Evolutionary conservation across 257 asterid species (phyloP).

Genomic region (Coffea canephora): DNA sequence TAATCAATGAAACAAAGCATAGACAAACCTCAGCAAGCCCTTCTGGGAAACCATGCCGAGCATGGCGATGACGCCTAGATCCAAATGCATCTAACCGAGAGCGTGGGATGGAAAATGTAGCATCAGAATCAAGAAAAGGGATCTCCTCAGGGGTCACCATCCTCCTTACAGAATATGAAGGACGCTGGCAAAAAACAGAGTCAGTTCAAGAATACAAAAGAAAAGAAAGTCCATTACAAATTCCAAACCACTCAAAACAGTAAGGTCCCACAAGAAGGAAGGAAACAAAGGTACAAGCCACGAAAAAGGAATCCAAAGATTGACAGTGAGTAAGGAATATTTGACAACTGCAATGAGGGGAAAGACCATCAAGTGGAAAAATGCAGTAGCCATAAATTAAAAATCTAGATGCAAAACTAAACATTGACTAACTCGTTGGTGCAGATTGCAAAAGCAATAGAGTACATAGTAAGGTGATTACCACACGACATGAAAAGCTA

Average conservation of each 20-base stretch:
- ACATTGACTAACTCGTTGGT: background rate
- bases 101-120: conserved; percentile 26
- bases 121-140: conserved; percentile 38
- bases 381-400: too few species aligned
- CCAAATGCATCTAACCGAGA: conserved; percentile 35
- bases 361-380: background rate
- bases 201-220: conserved; percentile 3
- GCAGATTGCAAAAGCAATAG: background rate
- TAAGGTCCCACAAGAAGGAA: background rate
- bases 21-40: conserved; percentile 49
- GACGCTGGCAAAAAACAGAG: conserved; percentile 26
- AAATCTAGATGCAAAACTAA: background rate
- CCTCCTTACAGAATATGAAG: conserved; percentile 41
- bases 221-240: background rate
- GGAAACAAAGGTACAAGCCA: conserved; percentile 3
- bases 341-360: background rate
- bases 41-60: conserved; percentile 36
- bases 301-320: conserved; percentile 8
- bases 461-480: background rate
- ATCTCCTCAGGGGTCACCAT: conserved; percentile 44
- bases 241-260: conserved; percentile 2
- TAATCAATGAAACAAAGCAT: conserved; percentile 1
- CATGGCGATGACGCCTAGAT: conserved; percentile 41
- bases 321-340: background rate
- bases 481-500: background rate